Evolutionary conservation across 2,329 filamentous ascomycete genomes (phyloP), one percentile per base, ranked within the genome.

Genomic region (Tolypocladium tropicale): DNA sequence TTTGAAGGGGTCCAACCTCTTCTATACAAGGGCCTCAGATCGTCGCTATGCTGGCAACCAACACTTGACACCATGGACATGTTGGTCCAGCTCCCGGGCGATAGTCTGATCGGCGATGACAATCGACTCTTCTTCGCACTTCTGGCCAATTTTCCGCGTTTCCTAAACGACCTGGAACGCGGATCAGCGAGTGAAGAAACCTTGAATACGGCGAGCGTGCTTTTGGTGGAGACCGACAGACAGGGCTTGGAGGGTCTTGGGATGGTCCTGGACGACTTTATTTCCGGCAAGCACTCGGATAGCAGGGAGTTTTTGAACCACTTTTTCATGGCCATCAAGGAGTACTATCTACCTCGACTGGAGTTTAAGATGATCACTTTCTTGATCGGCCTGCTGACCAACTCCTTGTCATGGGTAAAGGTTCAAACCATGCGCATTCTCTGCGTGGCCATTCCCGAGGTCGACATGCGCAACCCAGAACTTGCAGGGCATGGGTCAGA

Each of bases 401-500:
- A 99, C 67, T 87, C 86, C 36, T 81, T 87, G 1, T 81, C 89
- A 3, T 96, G 91, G 89, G 89, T 97, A 70, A 95, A 95, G 68
- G 78, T 92, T 48, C 93, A 94, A 74, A 91, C 89, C 0, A 95
- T 99, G 89, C 86, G 90, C 58, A 85, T 97, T 14, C 81, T 99
- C 0, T 89, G 89, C 65, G 81, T 89, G 23, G 76, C 96, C 57
- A 88, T 99, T 51, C 90, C 91, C 0, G 87, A 93, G 54, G 88
- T 96, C 34, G 92, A 99, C 66, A 95, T 97, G 88, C 86, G 87
- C 55, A 92, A 92, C 64, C 84, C 88, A 0, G 92, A 96, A 61
- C 89, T 99, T 60, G 88, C 91, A 5, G 86, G 85, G 9, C 91
- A 97, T 69, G 93, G 94, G 0, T 92, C 93, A 1, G 95, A 99